Evolutionary conservation across 2,329 filamentous ascomycete genomes (phyloP), one percentile per base, ranked within the genome.

Genomic region (Hypoxylon sp.): DNA sequence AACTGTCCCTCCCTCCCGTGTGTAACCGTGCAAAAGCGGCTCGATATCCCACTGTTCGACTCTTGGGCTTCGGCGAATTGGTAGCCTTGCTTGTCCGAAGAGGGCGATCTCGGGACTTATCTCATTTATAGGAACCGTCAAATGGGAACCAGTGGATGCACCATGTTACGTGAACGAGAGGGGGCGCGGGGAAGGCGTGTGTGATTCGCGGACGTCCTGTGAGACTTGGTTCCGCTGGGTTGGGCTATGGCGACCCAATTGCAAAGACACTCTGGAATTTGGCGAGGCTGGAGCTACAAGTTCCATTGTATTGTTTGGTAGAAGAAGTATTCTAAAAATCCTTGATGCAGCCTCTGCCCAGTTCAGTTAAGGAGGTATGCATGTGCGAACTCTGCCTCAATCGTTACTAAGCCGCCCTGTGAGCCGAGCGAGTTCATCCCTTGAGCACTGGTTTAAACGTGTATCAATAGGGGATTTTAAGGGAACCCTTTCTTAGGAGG

Each of bases 41-140:
- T 55, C 53, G 11, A 46, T 55, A 17, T 54, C 56, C 58, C 49
- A 53, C 30, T 57, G 33, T 17, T 31, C 46, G 35, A 27, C 44
- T 53, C 60, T 69, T 69, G 66, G 69, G 69, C 69, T 64, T 64
- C 56, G 59, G 63, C 56, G 66, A 57, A 58, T 63, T 64, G 60
- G 55, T 63, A 69, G 68, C 65, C 68, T 71, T 69, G 69, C 66
- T 69, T 69, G 59, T 50, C 53, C 62, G 69, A 61, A 53, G 46
- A 53, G 35, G 55, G 55, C 44, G 50, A 66, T 64, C 62, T 69
- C 62, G 62, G 62, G 58, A 55, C 66, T 63, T 69, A 69, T 71
- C 59, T 68, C 55, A 54, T 64, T 42, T 53, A 55, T 62, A 64
- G 59, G 53, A 61, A 50, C 60, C 53, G 44, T 54, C 62, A 55